Evolutionary conservation across 768 basidiomycete species (phyloP), one percentile per base, ranked within the genome.

Genomic region (Panellus pusillus): DNA sequence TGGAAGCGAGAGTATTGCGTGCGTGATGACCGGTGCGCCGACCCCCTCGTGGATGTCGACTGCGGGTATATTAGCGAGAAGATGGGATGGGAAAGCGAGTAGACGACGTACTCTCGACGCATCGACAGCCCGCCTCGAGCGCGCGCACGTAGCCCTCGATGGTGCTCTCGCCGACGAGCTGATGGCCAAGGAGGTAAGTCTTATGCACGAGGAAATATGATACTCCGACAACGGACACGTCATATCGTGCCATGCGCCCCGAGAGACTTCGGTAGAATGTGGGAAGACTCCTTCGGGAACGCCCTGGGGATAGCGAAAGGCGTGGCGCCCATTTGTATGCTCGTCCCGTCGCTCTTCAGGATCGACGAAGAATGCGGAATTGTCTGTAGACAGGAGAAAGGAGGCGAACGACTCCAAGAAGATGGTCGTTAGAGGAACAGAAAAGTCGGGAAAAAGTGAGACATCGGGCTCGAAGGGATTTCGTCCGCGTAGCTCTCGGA

Each of bases 41-140:
- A 92, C n/a, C 91, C 13, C 93, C 57, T 96, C 91, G 68, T 85
- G 96, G 52, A 95, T 84, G 63, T 98, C 96, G 61, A 98, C 96
- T 98, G 50, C 9, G 38, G 4, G 43, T 17, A 20, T 0, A 37
- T 41, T 9, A 50, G 47, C 14, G 5, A 15, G 45, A 14, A 6
- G 24, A 56, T 29, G 28, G n/a, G 29, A 19, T 15, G 9, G 55
- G 28, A 51, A 28, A 89, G 76, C 61, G 84, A 85, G 2, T 29
- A 40, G 76, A 24, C 24, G 24, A 24, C 88, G 67, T 63, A 91
- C 94, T 68, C 68, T 98, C 94, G 36, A 98, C 94, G 51, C 87
- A 91, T 9, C 94, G 81, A 64, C 94, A 96, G 28, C 92, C 85
- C 41, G 89, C 88, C 52, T 96, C 75, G 15, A 97, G 74, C 2